A percentile compares a stretch with the other conserved stretches of the same genome.
These are phyloP conservation scores for Ophiosphaerella korrae DNA, from an alignment of 2,329 filamentous ascomycete species.

Conservation along the genomic window DNA sequence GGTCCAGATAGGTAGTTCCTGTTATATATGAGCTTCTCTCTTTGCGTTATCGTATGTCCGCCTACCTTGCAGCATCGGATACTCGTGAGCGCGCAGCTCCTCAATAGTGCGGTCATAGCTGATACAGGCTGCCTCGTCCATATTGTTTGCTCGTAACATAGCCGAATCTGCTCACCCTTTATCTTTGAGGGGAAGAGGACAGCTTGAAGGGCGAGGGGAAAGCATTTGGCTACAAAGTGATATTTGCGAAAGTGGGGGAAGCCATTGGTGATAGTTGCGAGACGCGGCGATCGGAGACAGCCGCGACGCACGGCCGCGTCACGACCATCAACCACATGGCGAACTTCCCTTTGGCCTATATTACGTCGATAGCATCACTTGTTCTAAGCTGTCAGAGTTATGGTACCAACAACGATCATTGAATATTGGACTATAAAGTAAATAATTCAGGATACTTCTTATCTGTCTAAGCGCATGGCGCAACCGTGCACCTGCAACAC, in stretches of 20 bases:
- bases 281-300: constrained; percentile 33
- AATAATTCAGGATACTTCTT: too few relatives aligned
- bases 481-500: too few relatives aligned
- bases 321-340: neutral
- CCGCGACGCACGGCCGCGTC: constrained; percentile 5
- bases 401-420: too few relatives aligned
- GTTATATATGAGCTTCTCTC: neutral
- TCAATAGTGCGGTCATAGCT: constrained; percentile 66
- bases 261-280: constrained; percentile 32
- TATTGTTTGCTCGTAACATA: constrained; percentile 13
- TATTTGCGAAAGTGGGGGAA: constrained; percentile 44
- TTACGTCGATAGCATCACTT: neutral
- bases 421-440: too few relatives aligned
- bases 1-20: constrained; percentile 85
- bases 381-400: too few relatives aligned
- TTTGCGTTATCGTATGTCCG: constrained; percentile 10
- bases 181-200: constrained; percentile 22
- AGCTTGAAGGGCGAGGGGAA: constrained; percentile 9
- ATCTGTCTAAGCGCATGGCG: too few relatives aligned
- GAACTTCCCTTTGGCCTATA: neutral
- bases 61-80: constrained; percentile 71
- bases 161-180: constrained; percentile 22
- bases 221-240: constrained; percentile 33
- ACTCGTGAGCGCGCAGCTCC: constrained; percentile 63
- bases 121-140: constrained; percentile 32